phyloP scores from a whole-genome alignment of 768 basidiomycete genomes.

The Epithele typhae region DNA sequence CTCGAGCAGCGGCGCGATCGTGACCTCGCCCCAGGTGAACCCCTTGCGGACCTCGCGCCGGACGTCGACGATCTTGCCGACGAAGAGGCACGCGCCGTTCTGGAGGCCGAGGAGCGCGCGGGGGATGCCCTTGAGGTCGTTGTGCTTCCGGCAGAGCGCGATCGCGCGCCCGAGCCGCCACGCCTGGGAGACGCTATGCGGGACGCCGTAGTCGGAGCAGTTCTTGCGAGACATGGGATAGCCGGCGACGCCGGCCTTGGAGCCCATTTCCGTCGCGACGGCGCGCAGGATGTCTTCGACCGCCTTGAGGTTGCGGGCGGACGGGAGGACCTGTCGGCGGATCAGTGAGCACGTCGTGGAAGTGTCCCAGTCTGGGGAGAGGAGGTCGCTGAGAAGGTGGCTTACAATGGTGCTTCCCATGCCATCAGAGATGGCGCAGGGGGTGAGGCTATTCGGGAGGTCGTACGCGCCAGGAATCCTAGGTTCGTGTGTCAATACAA shows the following conservation, averaged over 20 bases:
- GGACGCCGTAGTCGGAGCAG: conserved; percentile 29
- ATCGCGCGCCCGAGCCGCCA: conserved; percentile 64
- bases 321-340: conserved; percentile 16
- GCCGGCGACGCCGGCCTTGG: conserved; percentile 25
- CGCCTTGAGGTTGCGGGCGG: conserved; percentile 17
- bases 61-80: conserved; percentile 55
- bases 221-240: conserved; percentile 21
- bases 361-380: no score
- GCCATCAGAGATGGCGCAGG: conserved; percentile 32
- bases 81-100: conserved; percentile 43
- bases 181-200: conserved; percentile 52
- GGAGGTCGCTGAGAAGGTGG: no score
- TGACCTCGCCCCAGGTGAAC: conserved; percentile 30
- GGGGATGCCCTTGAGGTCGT: conserved; percentile 33
- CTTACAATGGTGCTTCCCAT: conserved; percentile 32
- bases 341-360: no score
- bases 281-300: conserved; percentile 25
- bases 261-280: conserved; percentile 27
- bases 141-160: conserved; percentile 44
- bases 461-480: conserved; percentile 27
- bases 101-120: conserved; percentile 27
- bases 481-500: no score
- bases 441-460: conserved; percentile 26
- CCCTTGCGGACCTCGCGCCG: conserved; percentile 27
- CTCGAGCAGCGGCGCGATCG: conserved; percentile 25